phyloP scores from a whole-genome alignment of 148 eudicot species.

The Camellia japonica region DNA sequence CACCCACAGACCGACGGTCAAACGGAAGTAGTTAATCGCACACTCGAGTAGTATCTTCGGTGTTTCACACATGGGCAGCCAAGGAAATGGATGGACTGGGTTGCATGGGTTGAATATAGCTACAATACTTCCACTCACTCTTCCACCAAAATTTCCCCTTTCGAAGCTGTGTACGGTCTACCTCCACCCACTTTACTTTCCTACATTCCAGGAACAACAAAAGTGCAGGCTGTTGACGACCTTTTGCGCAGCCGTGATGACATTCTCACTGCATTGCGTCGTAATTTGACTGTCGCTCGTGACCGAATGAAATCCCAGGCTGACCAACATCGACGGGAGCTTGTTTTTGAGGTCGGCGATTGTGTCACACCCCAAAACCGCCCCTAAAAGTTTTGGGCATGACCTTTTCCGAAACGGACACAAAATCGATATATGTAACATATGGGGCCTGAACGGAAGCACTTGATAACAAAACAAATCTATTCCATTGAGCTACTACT shows the following conservation, averaged over 20 bases:
- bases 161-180: neutral
- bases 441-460: too few species aligned
- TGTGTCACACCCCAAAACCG: too few species aligned
- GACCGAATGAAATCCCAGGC: neutral
- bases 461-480: too few species aligned
- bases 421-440: too few species aligned
- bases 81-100: neutral
- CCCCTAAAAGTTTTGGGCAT: too few species aligned
- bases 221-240: neutral
- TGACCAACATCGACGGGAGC: neutral
- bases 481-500: too few species aligned
- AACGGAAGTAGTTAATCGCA: neutral
- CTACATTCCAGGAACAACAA: neutral
- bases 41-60: neutral
- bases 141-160: neutral
- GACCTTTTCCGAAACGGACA: too few species aligned
- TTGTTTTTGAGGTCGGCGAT: neutral
- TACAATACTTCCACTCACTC: neutral
- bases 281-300: neutral
- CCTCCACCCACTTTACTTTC: neutral
- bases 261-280: neutral
- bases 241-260: neutral
- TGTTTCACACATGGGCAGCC: neutral
- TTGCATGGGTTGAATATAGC: neutral
- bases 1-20: neutral